Percentiles rank a stretch among this genome's conserved stretches.
Conservation (phyloP, 805 yeast species). For the Metschnikowia aberdeeniae region DNA sequence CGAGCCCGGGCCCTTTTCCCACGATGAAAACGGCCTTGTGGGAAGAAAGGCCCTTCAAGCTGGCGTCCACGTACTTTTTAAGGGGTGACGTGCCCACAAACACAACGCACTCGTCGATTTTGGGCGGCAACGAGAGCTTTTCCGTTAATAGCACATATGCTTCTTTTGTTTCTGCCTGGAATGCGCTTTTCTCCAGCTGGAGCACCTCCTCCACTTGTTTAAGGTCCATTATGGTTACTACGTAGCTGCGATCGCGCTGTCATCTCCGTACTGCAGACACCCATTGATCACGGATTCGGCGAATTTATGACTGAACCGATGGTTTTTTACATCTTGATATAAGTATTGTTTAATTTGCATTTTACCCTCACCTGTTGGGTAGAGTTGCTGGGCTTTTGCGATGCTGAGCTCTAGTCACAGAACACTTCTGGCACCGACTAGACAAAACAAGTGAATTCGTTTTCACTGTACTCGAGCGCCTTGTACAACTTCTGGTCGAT, state of each 20-base stretch:
- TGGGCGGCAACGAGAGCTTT: conserved; percentile 5
- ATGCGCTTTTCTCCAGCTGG: conserved; percentile 2
- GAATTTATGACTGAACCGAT: too few species aligned
- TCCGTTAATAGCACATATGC: conserved; percentile 4
- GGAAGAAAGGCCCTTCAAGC: conserved; percentile 8
- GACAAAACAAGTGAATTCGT: conserved; percentile 33
- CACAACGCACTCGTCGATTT: conserved; percentile 11
- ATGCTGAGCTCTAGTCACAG: too few species aligned
- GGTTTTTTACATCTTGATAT: too few species aligned
- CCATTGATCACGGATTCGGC: too few species aligned
- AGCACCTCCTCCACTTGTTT: conserved; percentile 4
- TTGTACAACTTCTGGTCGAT: conserved; percentile 27
- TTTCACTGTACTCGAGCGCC: conserved; percentile 25
- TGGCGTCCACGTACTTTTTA: conserved; percentile 14
- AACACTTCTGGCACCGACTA: neutral
- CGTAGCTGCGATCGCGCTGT: too few species aligned
- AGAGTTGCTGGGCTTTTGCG: too few species aligned
- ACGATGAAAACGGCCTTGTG: conserved; percentile 14
- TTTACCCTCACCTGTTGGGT: too few species aligned
- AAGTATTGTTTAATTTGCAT: too few species aligned
- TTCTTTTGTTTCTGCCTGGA: neutral
- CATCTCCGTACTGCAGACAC: too few species aligned
- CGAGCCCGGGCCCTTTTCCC: conserved; percentile 17
- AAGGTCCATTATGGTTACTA: conserved; percentile 1
- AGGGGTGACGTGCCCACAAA: conserved; percentile 18